phyloP scores from a whole-genome alignment of 2,329 filamentous ascomycete genomes.

The Arthrobotrys iridis region DNA sequence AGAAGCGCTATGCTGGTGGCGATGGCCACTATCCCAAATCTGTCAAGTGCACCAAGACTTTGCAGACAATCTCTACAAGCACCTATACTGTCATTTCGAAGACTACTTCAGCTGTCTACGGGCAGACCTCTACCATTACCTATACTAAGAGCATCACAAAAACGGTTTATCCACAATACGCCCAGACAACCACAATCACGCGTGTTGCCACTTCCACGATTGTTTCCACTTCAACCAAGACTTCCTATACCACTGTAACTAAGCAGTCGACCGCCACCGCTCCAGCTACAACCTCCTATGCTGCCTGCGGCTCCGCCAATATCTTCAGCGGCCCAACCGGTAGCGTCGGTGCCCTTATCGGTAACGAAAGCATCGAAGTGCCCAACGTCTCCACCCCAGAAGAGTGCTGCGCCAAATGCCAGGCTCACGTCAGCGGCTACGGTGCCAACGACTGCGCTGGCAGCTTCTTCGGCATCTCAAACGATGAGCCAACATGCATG shows the following conservation, averaged over 20 bases:
- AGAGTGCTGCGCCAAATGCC: conserved; percentile 36
- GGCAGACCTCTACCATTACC: conserved; percentile 25
- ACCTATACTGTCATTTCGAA: conserved; percentile 20
- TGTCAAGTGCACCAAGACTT: conserved; percentile 45
- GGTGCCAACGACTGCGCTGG: conserved; percentile 36
- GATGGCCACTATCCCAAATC: conserved; percentile 1
- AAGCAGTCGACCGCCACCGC: conserved; percentile 22
- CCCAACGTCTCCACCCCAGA: conserved; percentile 15
- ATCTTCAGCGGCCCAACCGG: conserved; percentile 36
- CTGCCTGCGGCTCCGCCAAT: conserved; percentile 17
- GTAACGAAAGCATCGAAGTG: not conserved
- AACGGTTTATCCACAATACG: conserved; percentile 3
- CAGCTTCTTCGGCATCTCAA: conserved; percentile 13
- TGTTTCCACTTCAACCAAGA: conserved; percentile 18
- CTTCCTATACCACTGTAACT: conserved; percentile 3
- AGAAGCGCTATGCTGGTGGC: conserved; percentile 3
- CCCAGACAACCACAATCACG: conserved; percentile 1
- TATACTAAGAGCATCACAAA: conserved; percentile 16
- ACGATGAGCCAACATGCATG: conserved; percentile 3
- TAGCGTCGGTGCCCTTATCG: conserved; percentile 16
- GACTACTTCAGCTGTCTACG: conserved; percentile 18
- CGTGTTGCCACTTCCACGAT: conserved; percentile 3
- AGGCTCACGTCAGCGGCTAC: conserved; percentile 13
- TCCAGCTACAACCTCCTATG: conserved; percentile 18
- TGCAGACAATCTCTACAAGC: conserved; percentile 30